Evolutionary conservation across 2,329 filamentous ascomycete species (phyloP), one percentile per base, ranked within the genome.

Genomic region (Colletotrichum nymphaeae): DNA sequence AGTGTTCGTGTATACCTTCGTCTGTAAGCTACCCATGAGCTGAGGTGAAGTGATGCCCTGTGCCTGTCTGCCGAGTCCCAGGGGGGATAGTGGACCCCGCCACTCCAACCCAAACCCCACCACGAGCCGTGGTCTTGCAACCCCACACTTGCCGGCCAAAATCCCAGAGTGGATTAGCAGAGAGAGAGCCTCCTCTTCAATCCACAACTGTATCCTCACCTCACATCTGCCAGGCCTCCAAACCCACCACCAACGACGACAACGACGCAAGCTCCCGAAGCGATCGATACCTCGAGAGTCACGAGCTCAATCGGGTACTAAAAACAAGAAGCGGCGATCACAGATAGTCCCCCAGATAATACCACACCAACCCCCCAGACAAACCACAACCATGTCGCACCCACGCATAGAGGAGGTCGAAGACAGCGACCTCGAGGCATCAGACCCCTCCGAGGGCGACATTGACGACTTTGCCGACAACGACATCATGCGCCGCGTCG

Each of bases 361-460:
- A 73, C 65, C 62, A 60, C 53, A 37, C 58, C 66, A 32, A 28
- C 49, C 49, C 46, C 22, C 46, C 32, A 26, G 19, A 26, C 24
- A 24, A n/a, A 63, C 9, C 37, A 30, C 11, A 57, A 52, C 60
- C 35, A 97, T 97, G 95, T 94, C 94, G 57, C 92, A 97, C 86
- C 91, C 95, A 73, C 92, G 93, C 74, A 93, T 98, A 83, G 97
- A 99, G 89, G 97, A 98, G 84, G 93, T 98, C 75, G 94, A 92
- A 73, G 95, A 97, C 87, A 92, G 89, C 82, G 93, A 94, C 84
- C 88, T 88, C 77, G 92, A 90, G 73, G 66, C 56, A 77, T 94
- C 93, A 16, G 96, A 98, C 85, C 95, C 96, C 66, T 94, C 95
- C 76, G 95, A 98, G 84, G 93, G 92, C 83, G 93, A 97, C 84